Evolutionary conservation across 345 rosid species (phyloP), one percentile per base, ranked within the genome.

Genomic region (Dimocarpus longan): DNA sequence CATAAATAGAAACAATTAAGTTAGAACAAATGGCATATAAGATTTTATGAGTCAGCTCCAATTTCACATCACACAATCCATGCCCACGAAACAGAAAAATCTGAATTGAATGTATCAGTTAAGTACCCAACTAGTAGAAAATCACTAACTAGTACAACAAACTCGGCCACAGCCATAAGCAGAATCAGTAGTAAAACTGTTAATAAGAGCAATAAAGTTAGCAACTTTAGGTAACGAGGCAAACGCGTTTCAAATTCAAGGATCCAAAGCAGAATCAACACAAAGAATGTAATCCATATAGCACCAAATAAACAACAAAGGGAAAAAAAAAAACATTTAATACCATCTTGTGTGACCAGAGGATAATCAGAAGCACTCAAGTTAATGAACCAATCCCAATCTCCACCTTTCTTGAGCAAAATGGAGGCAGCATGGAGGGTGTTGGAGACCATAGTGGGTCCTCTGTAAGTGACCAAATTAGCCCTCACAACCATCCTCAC

Each of bases 311-410:
- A 24, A 65, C 16, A 1, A 26, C 19, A 57, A 57, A 19, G 62
- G 52, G n/a, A 15, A 76, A 19, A 26, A 66, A 11, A 8, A 12
- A 15, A 54, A 65, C 37, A 56, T 21, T 52, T 65, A 24, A 56
- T 89, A 95, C 97, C 97, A 84, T 95, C 98, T 90, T 91, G 98
- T 75, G 98, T 95, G 57, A 93, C 83, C 71, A 95, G 82, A 57
- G 98, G 98, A 83, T 93, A 95, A 84, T 93, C 98, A 1, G 98
- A 95, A 71, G 97, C 98, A 82, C 97, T 95, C 82, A 95, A 82
- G 79, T 95, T 95, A 75, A 95, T 82, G 60, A 95, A 93, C 98
- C 98, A 95, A 84, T 95, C 98, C 98, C 98, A 95, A 8, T 89
- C 89, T 40, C 93, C 95, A 60, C 93, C 93, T 32, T 93, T 93